These are phyloP conservation scores for Arthrobotrys musiformis DNA, from an alignment of 2,329 filamentous ascomycete genomes.

Conservation along the genomic window DNA sequence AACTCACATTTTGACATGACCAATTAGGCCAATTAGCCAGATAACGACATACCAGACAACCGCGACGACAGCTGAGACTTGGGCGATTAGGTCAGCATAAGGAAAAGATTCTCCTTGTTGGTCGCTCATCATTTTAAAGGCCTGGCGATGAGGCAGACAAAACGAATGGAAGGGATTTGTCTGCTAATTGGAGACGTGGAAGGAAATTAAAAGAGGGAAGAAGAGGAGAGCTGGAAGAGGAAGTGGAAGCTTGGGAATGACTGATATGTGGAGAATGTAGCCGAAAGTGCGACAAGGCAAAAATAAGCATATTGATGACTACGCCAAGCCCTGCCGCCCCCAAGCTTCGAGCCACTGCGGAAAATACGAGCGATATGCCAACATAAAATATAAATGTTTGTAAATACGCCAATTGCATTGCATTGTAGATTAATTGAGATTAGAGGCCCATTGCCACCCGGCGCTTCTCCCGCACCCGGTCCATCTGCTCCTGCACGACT, in stretches of 20 bases:
- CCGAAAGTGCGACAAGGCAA: conserved; percentile 35
- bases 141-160: conserved; percentile 14
- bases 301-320: conserved; percentile 33
- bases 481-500: conserved; percentile 71
- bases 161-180: conserved; percentile 33
- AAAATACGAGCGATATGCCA: not conserved
- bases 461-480: conserved; percentile 62
- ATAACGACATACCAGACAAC: conserved; percentile 70
- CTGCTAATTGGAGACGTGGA: conserved; percentile 18
- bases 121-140: conserved; percentile 28
- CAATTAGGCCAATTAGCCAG: conserved; percentile 69
- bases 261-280: conserved; percentile 31
- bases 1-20: conserved; percentile 70
- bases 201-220: conserved; percentile 14
- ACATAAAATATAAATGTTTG: not conserved
- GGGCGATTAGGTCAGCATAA: conserved; percentile 33
- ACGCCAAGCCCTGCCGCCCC: conserved; percentile 2
- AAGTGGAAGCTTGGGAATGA: conserved; percentile 6
- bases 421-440: no score
- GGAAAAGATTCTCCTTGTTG: conserved; percentile 24
- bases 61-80: conserved; percentile 63
- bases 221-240: not conserved
- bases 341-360: not conserved
- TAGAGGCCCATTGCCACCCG: not conserved
- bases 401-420: no score